These are phyloP conservation scores for Schizopora paradoxa DNA, from an alignment of 1,284 basidiomycete species.

Conservation along the genomic window DNA sequence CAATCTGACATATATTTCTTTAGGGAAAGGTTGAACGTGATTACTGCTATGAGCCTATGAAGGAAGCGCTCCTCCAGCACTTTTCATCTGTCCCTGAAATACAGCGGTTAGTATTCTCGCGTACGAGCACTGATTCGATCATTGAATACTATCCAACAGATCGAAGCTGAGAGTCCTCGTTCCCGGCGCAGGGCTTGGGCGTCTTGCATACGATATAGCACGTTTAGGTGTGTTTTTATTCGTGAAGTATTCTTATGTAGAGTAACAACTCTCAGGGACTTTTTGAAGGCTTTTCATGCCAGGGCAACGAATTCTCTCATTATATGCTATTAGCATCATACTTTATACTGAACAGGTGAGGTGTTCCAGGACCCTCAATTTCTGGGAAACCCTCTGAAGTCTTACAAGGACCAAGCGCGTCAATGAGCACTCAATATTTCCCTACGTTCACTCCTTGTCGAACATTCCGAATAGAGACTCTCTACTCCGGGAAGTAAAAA, in stretches of 20 bases:
- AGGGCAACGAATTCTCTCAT: slow-evolving; percentile 92
- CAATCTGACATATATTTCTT: neutral
- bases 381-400: slow-evolving; percentile 5
- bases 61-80: slow-evolving; percentile 63
- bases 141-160: slow-evolving; percentile 30
- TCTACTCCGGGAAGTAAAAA: slow-evolving; percentile 60
- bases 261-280: slow-evolving; percentile 16
- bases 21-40: slow-evolving; percentile 77
- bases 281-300: slow-evolving; percentile 71
- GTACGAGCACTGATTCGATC: slow-evolving; percentile 7
- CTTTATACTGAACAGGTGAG: slow-evolving; percentile 76
- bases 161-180: slow-evolving; percentile 69
- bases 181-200: slow-evolving; percentile 82
- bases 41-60: slow-evolving; percentile 73
- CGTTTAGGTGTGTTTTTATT: slow-evolving; percentile 51
- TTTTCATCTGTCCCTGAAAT: slow-evolving; percentile 50
- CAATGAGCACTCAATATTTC: slow-evolving; percentile 72
- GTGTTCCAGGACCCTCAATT: neutral
- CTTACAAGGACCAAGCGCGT: slow-evolving; percentile 56
- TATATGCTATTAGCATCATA: slow-evolving; percentile 87
- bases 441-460: slow-evolving; percentile 87
- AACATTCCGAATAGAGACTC: slow-evolving; percentile 60
- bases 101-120: slow-evolving; percentile 39
- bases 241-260: neutral
- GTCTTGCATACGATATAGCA: slow-evolving; percentile 84